Evolutionary conservation across 345 rosid species (phyloP).

Genomic region (Eucalyptus tenuipes): DNA sequence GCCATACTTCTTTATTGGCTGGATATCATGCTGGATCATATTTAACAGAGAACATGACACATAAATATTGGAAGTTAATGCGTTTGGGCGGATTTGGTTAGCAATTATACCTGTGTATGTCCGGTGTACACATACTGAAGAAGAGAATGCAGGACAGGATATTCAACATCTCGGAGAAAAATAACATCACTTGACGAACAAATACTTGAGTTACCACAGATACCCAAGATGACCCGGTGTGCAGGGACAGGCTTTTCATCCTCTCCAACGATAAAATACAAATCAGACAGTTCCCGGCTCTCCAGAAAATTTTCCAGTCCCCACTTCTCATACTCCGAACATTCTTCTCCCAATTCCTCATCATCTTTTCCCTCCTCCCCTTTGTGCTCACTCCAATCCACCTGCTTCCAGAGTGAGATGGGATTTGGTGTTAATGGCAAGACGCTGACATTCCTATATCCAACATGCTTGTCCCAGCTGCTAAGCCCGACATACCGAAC

Average conservation of each 20-base stretch:
- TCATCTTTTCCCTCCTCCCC: constrained; percentile 30
- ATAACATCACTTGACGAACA: constrained; percentile 32
- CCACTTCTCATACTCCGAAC: constrained; percentile 45
- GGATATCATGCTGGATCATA: background rate
- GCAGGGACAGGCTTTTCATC: constrained; percentile 68
- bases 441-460: constrained; percentile 86
- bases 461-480: constrained; percentile 97
- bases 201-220: constrained; percentile 56
- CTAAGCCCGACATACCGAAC: constrained; percentile 83
- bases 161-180: constrained; percentile 32
- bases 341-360: constrained; percentile 31
- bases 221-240: constrained; percentile 79
- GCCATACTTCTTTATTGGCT: background rate
- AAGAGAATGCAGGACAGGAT: constrained; percentile 62
- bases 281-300: constrained; percentile 73
- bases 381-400: constrained; percentile 38
- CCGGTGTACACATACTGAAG: constrained; percentile 76
- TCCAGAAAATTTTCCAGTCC: constrained; percentile 79
- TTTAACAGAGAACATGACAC: background rate
- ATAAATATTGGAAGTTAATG: background rate
- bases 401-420: constrained; percentile 80
- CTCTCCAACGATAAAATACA: constrained; percentile 53
- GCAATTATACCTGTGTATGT: constrained; percentile 48
- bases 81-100: background rate
- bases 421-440: constrained; percentile 74